Conservation (phyloP, 2,329 filamentous ascomycete genomes). For the Coleophoma crateriformis region DNA sequence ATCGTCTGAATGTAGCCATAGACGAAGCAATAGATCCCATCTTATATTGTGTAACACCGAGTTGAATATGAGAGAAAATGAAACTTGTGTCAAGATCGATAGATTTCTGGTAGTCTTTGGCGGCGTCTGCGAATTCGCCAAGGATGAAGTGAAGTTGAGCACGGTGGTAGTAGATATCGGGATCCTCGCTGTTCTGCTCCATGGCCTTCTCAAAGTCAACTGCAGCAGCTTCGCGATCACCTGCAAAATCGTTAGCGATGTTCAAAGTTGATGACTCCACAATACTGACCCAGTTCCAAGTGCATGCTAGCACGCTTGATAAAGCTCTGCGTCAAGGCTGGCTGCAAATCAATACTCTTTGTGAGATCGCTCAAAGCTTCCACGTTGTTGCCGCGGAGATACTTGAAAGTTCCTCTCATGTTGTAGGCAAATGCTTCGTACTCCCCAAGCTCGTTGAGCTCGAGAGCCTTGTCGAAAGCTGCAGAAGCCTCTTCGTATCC, state of each 20-base stretch:
- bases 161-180: constrained; percentile 98
- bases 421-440: constrained; percentile 92
- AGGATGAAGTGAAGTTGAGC: constrained; percentile 98
- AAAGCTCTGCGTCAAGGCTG: constrained; percentile 87
- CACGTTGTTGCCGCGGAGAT: constrained; percentile 82
- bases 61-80: constrained; percentile 99
- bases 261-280: not conserved
- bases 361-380: constrained; percentile 80
- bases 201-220: constrained; percentile 84
- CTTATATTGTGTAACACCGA: constrained; percentile 99
- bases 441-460: constrained; percentile 73
- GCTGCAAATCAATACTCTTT: constrained; percentile 88
- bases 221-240: constrained; percentile 79
- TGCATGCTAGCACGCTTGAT: constrained; percentile 99
- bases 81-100: constrained; percentile 95
- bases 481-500: constrained; percentile 84
- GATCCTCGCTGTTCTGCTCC: constrained; percentile 78
- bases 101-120: constrained; percentile 98
- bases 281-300: constrained; percentile 72
- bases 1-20: constrained; percentile 96
- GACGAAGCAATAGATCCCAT: constrained; percentile 97
- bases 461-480: constrained; percentile 83
- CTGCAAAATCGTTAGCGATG: constrained; percentile 36
- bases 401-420: constrained; percentile 93
- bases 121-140: constrained; percentile 84